Percentiles rank a stretch among this genome's conserved stretches.
phyloP scores from a whole-genome alignment of 345 rosid genomes.

The Eucalyptus tenuipes region DNA sequence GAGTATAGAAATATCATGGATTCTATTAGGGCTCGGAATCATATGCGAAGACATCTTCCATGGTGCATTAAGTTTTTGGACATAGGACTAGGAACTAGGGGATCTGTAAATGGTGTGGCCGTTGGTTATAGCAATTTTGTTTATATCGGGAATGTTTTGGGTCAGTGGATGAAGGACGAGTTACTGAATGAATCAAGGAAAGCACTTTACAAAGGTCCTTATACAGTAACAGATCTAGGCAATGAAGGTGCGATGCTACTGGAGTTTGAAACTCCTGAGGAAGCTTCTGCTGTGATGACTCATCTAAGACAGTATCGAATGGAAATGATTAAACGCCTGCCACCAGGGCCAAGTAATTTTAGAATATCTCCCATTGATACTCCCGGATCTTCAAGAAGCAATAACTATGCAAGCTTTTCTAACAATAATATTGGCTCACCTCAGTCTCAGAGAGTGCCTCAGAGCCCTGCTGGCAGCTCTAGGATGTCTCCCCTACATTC shows the following conservation, averaged over 20 bases:
- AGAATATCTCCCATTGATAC: constrained; percentile 50
- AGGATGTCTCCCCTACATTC: constrained; percentile 33
- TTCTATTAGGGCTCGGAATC: constrained; percentile 84
- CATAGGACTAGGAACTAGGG: constrained; percentile 76
- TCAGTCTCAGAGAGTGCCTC: constrained; percentile 17
- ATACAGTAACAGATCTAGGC: constrained; percentile 61
- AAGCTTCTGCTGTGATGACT: constrained; percentile 73
- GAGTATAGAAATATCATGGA: constrained; percentile 86
- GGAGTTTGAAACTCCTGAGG: constrained; percentile 94
- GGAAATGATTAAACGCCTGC: constrained; percentile 37
- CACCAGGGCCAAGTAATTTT: constrained; percentile 24
- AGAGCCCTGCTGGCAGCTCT: constrained; percentile 33
- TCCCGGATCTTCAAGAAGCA: constrained; percentile 39
- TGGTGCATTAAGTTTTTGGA: constrained; percentile 88
- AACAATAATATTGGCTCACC: constrained; percentile 26
- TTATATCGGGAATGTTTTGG: constrained; percentile 66
- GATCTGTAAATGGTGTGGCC: constrained; percentile 65
- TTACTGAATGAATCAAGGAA: constrained; percentile 78
- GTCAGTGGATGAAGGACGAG: constrained; percentile 89
- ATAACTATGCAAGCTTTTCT: constrained; percentile 23
- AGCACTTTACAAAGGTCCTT: constrained; percentile 67
- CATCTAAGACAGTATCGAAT: constrained; percentile 71
- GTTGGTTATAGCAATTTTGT: constrained; percentile 70
- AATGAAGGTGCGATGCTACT: constrained; percentile 73
- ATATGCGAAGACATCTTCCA: constrained; percentile 60